Evolutionary conservation across 768 basidiomycete genomes (phyloP).

Genomic region (Kondoa subrosea): DNA sequence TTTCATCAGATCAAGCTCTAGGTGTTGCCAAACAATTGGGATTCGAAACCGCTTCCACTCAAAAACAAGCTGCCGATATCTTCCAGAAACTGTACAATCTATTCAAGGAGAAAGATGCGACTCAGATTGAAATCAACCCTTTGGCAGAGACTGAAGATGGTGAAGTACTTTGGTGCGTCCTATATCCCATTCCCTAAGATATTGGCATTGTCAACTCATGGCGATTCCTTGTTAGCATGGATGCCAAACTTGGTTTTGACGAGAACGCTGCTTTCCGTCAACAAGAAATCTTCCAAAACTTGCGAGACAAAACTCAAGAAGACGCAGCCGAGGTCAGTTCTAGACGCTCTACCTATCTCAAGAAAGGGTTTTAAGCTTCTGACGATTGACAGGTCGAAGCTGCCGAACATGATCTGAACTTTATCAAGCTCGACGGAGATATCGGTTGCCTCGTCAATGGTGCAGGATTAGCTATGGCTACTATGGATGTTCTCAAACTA

Average conservation of each 20-base stretch:
- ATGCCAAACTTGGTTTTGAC: slow-evolving; percentile 99
- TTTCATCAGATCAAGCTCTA: slow-evolving; percentile 40
- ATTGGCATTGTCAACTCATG: neutral
- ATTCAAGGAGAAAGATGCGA: slow-evolving; percentile 98
- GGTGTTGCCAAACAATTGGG: slow-evolving; percentile 76
- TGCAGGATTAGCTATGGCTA: slow-evolving; percentile 97
- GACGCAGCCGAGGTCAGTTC: slow-evolving; percentile 62
- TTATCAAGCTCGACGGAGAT: slow-evolving; percentile 95
- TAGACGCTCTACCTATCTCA: neutral
- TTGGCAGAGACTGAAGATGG: slow-evolving; percentile 84
- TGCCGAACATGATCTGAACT: slow-evolving; percentile 86
- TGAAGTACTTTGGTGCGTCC: slow-evolving; percentile 69
- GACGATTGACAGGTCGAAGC: slow-evolving; percentile 53
- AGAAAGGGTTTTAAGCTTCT: neutral
- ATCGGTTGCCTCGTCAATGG: slow-evolving; percentile 97
- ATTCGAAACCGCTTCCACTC: slow-evolving; percentile 53
- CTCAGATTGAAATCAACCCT: slow-evolving; percentile 98
- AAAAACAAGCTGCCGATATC: slow-evolving; percentile 74
- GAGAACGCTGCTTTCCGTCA: slow-evolving; percentile 99
- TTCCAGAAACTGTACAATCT: slow-evolving; percentile 88
- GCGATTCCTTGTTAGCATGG: slow-evolving; percentile 51
- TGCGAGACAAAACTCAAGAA: slow-evolving; percentile 87
- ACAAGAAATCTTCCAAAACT: slow-evolving; percentile 55
- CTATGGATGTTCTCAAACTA: slow-evolving; percentile 95
- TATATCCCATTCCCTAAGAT: neutral